Conservation (phyloP, 305 asterid genomes). For the Solanum hybrid region DNA sequence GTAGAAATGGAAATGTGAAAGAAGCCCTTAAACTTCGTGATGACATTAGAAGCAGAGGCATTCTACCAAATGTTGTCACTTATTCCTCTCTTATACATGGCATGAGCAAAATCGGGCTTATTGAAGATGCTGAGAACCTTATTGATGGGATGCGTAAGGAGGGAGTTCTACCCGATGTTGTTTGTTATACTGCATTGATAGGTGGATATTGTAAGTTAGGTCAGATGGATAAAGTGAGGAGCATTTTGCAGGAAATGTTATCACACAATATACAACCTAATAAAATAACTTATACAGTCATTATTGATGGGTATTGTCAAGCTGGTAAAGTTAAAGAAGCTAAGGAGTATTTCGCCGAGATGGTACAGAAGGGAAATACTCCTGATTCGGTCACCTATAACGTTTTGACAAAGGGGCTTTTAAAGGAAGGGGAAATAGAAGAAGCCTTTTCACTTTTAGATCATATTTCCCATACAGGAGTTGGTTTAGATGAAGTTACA, state of each 20-base stretch:
- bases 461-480: conserved; percentile 43
- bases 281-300: conserved; percentile 63
- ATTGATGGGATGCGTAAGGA: conserved; percentile 53
- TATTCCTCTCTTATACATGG: conserved; percentile 77
- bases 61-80: conserved; percentile 43
- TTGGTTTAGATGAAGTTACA: conserved; percentile 52
- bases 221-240: conserved; percentile 52
- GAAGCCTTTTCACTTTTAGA: conserved; percentile 53
- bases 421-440: conserved; percentile 52
- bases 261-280: conserved; percentile 45
- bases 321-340: conserved; percentile 54
- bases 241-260: conserved; percentile 58
- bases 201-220: conserved; percentile 77
- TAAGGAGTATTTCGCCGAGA: conserved; percentile 42
- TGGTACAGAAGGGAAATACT: conserved; percentile 48
- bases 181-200: conserved; percentile 75
- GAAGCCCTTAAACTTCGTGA: conserved; percentile 52
- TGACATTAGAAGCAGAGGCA: conserved; percentile 58
- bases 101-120: conserved; percentile 40
- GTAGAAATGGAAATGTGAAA: conserved; percentile 37
- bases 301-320: conserved; percentile 63
- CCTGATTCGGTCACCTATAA: conserved; percentile 75
- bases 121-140: conserved; percentile 46
- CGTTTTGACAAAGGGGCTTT: conserved; percentile 39
- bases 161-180: conserved; percentile 59